These are phyloP conservation scores for Seiridium cupressi DNA, from an alignment of 2,329 filamentous ascomycete species.

Conservation along the genomic window DNA sequence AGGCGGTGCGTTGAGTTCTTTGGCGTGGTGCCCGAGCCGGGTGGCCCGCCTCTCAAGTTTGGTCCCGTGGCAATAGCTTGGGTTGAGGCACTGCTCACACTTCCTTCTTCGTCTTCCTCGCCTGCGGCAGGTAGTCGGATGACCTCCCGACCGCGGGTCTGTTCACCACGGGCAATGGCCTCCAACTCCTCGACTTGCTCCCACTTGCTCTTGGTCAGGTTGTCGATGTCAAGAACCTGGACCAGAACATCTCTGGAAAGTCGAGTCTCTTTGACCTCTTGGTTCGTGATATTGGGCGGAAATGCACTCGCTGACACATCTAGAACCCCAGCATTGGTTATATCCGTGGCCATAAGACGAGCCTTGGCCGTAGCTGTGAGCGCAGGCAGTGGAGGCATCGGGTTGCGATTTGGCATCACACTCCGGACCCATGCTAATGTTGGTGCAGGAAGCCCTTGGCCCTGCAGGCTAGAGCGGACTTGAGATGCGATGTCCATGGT, in stretches of 20 bases:
- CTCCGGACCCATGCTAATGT: slow-evolving; percentile 59
- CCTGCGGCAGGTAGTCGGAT: slow-evolving; percentile 58
- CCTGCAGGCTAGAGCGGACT: slow-evolving; percentile 46
- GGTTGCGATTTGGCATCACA: slow-evolving; percentile 57
- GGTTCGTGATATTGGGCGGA: slow-evolving; percentile 56
- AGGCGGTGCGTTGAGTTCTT: slow-evolving; percentile 71
- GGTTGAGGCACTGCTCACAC: slow-evolving; percentile 30
- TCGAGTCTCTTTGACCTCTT: slow-evolving; percentile 50
- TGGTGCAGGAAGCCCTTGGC: slow-evolving; percentile 52
- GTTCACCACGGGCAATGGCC: slow-evolving; percentile 69
- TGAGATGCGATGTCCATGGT: slow-evolving; percentile 36
- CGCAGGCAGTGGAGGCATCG: slow-evolving; percentile 63
- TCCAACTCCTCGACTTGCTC: slow-evolving; percentile 84
- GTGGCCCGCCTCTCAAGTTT: slow-evolving; percentile 4
- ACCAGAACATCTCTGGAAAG: slow-evolving; percentile 66
- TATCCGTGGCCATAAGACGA: slow-evolving; percentile 75
- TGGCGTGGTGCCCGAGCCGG: slow-evolving; percentile 19
- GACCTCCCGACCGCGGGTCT: slow-evolving; percentile 74
- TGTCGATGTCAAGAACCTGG: slow-evolving; percentile 84
- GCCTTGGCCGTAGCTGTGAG: slow-evolving; percentile 78
- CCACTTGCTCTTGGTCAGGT: slow-evolving; percentile 78
- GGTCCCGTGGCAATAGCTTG: slow-evolving; percentile 12
- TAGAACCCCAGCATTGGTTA: slow-evolving; percentile 59
- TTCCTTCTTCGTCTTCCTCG: slow-evolving; percentile 47
- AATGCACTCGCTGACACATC: slow-evolving; percentile 38